Evolutionary conservation across 2,329 filamentous ascomycete genomes (phyloP).

Genomic region (Fusarium redolens): DNA sequence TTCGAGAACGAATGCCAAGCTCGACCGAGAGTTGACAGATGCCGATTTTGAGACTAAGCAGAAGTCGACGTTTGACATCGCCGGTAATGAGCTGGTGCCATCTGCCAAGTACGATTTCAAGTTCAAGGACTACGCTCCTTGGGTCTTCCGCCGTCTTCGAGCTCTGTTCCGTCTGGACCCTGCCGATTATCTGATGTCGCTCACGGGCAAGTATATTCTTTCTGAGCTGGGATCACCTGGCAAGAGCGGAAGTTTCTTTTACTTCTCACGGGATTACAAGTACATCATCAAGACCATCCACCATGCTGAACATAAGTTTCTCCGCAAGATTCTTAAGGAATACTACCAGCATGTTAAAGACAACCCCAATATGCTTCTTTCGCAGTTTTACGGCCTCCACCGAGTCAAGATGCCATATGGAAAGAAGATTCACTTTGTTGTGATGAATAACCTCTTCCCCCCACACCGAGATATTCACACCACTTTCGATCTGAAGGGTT

Average conservation of each 20-base stretch:
- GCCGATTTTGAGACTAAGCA: constrained; percentile 94
- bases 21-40: constrained; percentile 89
- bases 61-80: constrained; percentile 99
- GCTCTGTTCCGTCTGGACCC: constrained; percentile 91
- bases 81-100: constrained; percentile 95
- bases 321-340: constrained; percentile 85
- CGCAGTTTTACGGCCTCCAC: constrained; percentile 97
- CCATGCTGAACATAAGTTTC: constrained; percentile 90
- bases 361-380: constrained; percentile 96
- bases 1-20: constrained; percentile 94
- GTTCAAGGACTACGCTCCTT: constrained; percentile 99
- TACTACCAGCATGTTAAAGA: constrained; percentile 93
- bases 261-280: constrained; percentile 99
- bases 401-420: constrained; percentile 98
- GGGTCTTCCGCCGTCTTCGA: constrained; percentile 95
- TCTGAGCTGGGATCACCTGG: constrained; percentile 97
- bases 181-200: constrained; percentile 96
- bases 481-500: constrained; percentile 97
- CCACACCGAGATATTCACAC: constrained; percentile 97
- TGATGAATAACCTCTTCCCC: constrained; percentile 99
- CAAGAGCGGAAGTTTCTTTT: constrained; percentile 99
- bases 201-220: constrained; percentile 98
- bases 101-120: constrained; percentile 99
- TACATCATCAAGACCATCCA: constrained; percentile 99
- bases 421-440: constrained; percentile 98